These are phyloP conservation scores for Hypholoma fasciculare DNA, from an alignment of 768 basidiomycete genomes.

Conservation along the genomic window DNA sequence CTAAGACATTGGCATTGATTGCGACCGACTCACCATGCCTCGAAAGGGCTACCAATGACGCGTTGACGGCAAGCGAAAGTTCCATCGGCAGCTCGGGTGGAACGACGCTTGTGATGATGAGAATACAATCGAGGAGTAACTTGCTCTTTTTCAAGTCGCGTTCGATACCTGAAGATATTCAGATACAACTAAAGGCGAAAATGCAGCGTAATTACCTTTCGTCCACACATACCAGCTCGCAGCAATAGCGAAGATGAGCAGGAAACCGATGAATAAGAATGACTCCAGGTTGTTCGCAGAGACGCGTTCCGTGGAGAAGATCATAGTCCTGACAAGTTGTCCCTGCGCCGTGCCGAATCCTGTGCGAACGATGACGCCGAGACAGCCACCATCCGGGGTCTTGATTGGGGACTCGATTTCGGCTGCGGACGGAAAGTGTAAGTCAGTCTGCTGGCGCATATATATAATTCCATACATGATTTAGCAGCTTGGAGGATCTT, in stretches of 20 bases:
- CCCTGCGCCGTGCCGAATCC: slow-evolving; percentile 98
- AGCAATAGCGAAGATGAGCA: slow-evolving; percentile 96
- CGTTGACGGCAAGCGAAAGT: slow-evolving; percentile 93
- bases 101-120: slow-evolving; percentile 97
- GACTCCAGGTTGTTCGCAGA: slow-evolving; percentile 95
- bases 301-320: slow-evolving; percentile 95
- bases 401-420: slow-evolving; percentile 46
- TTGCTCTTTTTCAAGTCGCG: slow-evolving; percentile 93
- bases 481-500: slow-evolving; percentile 87
- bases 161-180: slow-evolving; percentile 67
- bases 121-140: slow-evolving; percentile 89
- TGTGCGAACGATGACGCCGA: slow-evolving; percentile 90
- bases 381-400: slow-evolving; percentile 90
- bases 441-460: not conserved
- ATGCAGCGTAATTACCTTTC: slow-evolving; percentile 54
- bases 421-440: slow-evolving; percentile 17
- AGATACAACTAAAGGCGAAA: not conserved
- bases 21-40: slow-evolving; percentile 71
- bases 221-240: slow-evolving; percentile 99
- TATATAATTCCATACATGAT: slow-evolving; percentile 33
- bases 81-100: slow-evolving; percentile 99
- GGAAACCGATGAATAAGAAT: slow-evolving; percentile 97
- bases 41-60: slow-evolving; percentile 87
- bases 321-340: slow-evolving; percentile 97
- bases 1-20: not conserved